Conservation (phyloP, 331 rosid genomes). For the Erythrophleum ivorense region DNA sequence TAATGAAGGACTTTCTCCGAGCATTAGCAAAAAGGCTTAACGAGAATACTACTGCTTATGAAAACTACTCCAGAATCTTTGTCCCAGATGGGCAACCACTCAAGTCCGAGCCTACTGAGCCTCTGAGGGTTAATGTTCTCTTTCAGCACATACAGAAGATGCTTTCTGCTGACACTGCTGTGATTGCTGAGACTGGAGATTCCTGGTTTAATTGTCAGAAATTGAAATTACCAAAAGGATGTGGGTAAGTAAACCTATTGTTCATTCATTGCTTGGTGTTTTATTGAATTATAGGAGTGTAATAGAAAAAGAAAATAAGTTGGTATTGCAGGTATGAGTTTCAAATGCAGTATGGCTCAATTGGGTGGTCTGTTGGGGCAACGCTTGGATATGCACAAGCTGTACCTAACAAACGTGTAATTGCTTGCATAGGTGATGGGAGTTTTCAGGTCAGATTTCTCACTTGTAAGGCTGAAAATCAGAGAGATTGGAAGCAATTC, state of each 20-base stretch:
- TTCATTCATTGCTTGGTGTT: neutral
- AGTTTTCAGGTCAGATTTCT: constrained; percentile 48
- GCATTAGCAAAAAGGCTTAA: constrained; percentile 49
- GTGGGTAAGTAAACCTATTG: constrained; percentile 47
- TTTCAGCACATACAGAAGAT: constrained; percentile 58
- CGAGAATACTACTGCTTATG: constrained; percentile 49
- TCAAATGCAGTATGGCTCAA: constrained; percentile 64
- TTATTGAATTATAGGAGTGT: neutral
- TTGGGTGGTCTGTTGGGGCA: constrained; percentile 66
- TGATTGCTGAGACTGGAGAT: constrained; percentile 59
- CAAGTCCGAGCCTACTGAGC: constrained; percentile 46
- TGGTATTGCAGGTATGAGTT: constrained; percentile 62
- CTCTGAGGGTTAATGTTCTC: constrained; percentile 53
- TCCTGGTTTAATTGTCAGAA: constrained; percentile 64
- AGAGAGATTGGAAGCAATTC: neutral
- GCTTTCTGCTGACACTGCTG: constrained; percentile 49
- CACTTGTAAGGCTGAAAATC: neutral
- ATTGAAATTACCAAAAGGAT: constrained; percentile 51
- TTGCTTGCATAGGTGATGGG: constrained; percentile 66
- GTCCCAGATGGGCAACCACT: constrained; percentile 49
- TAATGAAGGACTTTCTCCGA: constrained; percentile 58
- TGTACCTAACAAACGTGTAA: constrained; percentile 50
- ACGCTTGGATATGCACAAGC: constrained; percentile 60
- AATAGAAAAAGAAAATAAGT: constrained; percentile 27
- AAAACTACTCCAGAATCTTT: constrained; percentile 51